phyloP scores from a whole-genome alignment of 2,329 filamentous ascomycete species.

The Trichophyton rubrum region DNA sequence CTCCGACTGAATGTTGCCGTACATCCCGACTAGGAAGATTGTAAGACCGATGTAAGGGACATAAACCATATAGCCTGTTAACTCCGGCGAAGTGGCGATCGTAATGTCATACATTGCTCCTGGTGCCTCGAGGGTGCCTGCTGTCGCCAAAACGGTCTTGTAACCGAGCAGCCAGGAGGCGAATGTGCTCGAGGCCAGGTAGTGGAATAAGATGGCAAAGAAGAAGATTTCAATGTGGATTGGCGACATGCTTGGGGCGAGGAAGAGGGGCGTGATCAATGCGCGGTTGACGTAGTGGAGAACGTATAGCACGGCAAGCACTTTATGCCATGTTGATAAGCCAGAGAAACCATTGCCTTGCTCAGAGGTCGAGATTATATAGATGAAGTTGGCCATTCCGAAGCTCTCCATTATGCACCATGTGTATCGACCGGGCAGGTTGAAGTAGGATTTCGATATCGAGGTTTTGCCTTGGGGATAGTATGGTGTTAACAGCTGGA shows the following conservation, averaged over 20 bases:
- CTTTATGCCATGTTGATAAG: conserved; percentile 26
- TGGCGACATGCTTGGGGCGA: conserved; percentile 83
- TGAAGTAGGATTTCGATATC: conserved; percentile 50
- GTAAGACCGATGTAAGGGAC: conserved; percentile 52
- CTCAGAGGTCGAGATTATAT: conserved; percentile 62
- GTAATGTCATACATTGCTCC: conserved; percentile 27
- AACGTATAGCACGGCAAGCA: conserved; percentile 39
- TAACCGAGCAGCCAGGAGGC: conserved; percentile 75
- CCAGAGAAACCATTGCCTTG: conserved; percentile 24
- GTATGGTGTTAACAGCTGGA: conserved; percentile 67
- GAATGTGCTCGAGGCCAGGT: conserved; percentile 65
- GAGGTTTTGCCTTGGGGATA: conserved; percentile 94
- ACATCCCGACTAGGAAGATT: conserved; percentile 64
- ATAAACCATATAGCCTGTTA: conserved; percentile 32
- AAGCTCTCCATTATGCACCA: conserved; percentile 85
- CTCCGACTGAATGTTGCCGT: conserved; percentile 78
- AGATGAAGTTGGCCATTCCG: conserved; percentile 64
- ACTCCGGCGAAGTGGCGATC: conserved; percentile 36
- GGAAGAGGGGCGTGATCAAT: conserved; percentile 62
- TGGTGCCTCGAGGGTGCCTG: conserved; percentile 11
- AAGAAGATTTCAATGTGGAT: conserved; percentile 59
- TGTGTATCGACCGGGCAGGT: conserved; percentile 75
- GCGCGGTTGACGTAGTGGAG: conserved; percentile 90
- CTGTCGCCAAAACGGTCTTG: conserved; percentile 37
- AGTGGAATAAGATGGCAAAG: conserved; percentile 58